Evolutionary conservation across 108 stramenopile genomes (phyloP), one percentile per base, ranked within the genome.

Genomic region (Discostella stelligeroides): DNA sequence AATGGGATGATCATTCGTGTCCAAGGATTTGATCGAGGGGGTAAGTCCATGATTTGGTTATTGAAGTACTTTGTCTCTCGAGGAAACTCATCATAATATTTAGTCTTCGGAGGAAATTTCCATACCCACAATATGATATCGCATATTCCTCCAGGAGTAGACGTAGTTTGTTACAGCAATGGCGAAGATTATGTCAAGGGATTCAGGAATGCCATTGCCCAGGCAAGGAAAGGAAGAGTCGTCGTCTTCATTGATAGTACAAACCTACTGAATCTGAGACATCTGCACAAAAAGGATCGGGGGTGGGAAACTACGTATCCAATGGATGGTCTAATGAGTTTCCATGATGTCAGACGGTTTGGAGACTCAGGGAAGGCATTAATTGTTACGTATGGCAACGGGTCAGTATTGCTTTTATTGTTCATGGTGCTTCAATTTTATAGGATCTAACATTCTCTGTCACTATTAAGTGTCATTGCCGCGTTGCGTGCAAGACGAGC

Each of bases 1-100:
- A 82, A 84, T 58, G 94, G 94, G 41, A 90, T 92, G 89, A 62
- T 92, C 14, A 75, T 95, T 20, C 82, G 92, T 12, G 56, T 91
- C 11, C 95, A 91, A 68, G 95, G 95, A 2, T 92, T 95, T 81
- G 95, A 95, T 72, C 72, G 84, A 50, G 95, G 95, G 2, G 15
- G 62, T 63, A 18, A 63, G 62, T 63, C 38, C 15, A 17, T 56
- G 41, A 14, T 12, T 49, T 8, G 30, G 14, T 4, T 28, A 0
- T 4, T 1, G 28, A 13, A 54, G 24, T 11, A 54, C n/a, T 18
- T 41, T 10, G 24, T 4, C 25, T 23, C 42, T 43, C 43, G n/a
- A n/a, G n/a, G n/a, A 49, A 27, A 6, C 47, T 12, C 1, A 60
- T 48, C 12, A 23, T 60, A 3, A 28, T 58, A 12, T 40, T 56